Evolutionary conservation across 2,329 filamentous ascomycete genomes (phyloP), one percentile per base, ranked within the genome.

Genomic region (Pseudocercospora macadamiae): DNA sequence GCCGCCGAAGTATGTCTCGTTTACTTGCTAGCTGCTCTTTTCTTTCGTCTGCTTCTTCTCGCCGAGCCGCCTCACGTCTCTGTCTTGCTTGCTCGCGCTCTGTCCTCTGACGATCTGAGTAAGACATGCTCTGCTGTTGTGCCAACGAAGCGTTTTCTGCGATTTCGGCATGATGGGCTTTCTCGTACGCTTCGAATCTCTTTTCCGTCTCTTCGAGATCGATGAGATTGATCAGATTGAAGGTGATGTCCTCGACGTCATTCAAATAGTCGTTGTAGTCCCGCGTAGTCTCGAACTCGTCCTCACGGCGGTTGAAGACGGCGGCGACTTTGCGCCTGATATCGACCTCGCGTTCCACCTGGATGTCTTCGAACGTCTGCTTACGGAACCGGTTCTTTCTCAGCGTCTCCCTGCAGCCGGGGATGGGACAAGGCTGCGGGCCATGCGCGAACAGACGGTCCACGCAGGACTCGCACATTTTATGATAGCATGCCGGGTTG

Each of bases 401-500:
- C 4, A 99, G 82, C 0, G 92, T 97, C 74, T 90, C 88, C 73
- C 87, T 85, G 77, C 95, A 99, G 37, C 89, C 90, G 0, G 91
- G 90, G 59, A 97, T 91, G 1, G 95, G 95, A 73, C 96, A 99
- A 62, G 92, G 90, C 56, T 92, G 91, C 0, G 95, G 95, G 0
- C 95, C 95, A 55, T 91, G 88, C 32, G 89, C 89, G 82, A 97
- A 99, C 69, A 97, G 90, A 56, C 93, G 89, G 76, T 93, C 90
- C 39, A 97, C 93, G 79, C 95, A 99, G 57, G 90, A 93, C 74
- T 91, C 89, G 81, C 95, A 99, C 91, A 99, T 97, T 67, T 91
- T 91, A 82, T 99, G 95, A 81, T 99, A 99, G 84, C 95, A 99
- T 81, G 96, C 92, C 7, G 93, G 91, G 75, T 97, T 97, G 79